Conservation (phyloP, 805 yeast genomes). For the Millerozyma miso region DNA sequence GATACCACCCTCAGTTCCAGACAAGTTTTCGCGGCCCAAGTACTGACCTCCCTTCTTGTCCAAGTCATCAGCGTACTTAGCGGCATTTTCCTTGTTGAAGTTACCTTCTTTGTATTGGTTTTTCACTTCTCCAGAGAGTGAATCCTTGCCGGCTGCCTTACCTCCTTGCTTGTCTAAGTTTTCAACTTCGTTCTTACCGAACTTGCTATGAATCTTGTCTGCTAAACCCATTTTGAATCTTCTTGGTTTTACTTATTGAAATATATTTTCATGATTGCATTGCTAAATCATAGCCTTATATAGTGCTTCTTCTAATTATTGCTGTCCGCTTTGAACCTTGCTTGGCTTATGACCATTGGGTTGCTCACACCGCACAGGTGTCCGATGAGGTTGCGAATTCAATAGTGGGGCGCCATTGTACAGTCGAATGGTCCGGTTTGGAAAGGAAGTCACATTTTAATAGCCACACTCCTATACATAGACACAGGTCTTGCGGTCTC, state of each 20-base stretch:
- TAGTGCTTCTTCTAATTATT: not conserved
- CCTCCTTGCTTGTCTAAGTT: constrained; percentile 29
- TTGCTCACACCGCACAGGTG: not conserved
- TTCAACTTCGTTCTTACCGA: constrained; percentile 20
- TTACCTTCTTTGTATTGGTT: constrained; percentile 29
- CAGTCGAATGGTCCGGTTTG: too few relatives aligned
- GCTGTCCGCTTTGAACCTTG: not conserved
- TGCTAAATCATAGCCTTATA: not conserved
- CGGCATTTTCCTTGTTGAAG: constrained; percentile 23
- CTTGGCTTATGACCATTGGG: not conserved
- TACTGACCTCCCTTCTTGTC: constrained; percentile 16
- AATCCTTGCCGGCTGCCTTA: constrained; percentile 24
- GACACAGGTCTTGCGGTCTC: not conserved
- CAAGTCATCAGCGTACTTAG: constrained; percentile 21
- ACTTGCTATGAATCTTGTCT: constrained; percentile 30
- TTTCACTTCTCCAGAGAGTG: constrained; percentile 22
- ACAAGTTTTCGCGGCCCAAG: constrained; percentile 17
- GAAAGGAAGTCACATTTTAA: too few relatives aligned
- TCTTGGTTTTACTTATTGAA: too few relatives aligned
- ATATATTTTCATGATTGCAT: too few relatives aligned
- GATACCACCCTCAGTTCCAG: constrained; percentile 28
- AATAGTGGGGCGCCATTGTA: not conserved
- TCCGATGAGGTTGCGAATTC: not conserved
- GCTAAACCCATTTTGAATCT: constrained; percentile 30
- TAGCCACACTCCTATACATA: not conserved